Evolutionary conservation across 495 filamentous ascomycete genomes (phyloP), one percentile per base, ranked within the genome.

Genomic region (Annulohypoxylon nitens): DNA sequence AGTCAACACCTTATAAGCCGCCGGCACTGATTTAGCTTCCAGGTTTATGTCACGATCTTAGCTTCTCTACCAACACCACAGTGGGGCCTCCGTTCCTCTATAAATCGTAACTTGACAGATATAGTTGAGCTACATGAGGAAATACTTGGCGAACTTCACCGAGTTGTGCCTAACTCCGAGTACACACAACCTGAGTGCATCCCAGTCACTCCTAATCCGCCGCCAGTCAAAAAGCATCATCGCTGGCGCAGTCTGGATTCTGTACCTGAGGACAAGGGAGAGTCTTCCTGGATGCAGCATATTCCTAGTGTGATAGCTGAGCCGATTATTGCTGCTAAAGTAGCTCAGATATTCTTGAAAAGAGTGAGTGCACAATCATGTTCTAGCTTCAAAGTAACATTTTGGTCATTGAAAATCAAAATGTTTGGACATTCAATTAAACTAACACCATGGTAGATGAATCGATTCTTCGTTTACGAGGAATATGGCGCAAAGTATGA

Each of bases 401-500:
- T 50, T 51, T 11, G 36, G 12, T 41, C 1, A 2, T 26, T 4
- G 2, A 60, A 26, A 18, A 25, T 14, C 16, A 0, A 30, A 30
- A 30, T 30, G 3, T 30, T 6, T 30, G 2, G 30, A 5, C 10
- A 16, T 60, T 79, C 48, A 61, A 59, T 34, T 76, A 48, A 64
- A 30, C 43, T 78, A 64, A 76, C 25, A 48, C 48, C 2, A n/a
- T 7, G 34, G 8, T 41, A 97, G 94, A 90, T 95, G 77, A 86
- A 88, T 61, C 90, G 91, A 0, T 96, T 98, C 78, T 91, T 91
- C 76, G 83, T 88, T 25, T 98, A 98, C 78, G 92, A 95, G 78
- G 91, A 95, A 65, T 98, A 96, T 72, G 92, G 91, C 33, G 90
- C 90, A 55, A 94, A 93, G 78, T 97, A 95, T 81, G 93, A 97